A percentile compares a stretch with the other conserved stretches of the same genome.
Conservation (phyloP, 169 alveolate species). For the Theileria orientalis region DNA sequence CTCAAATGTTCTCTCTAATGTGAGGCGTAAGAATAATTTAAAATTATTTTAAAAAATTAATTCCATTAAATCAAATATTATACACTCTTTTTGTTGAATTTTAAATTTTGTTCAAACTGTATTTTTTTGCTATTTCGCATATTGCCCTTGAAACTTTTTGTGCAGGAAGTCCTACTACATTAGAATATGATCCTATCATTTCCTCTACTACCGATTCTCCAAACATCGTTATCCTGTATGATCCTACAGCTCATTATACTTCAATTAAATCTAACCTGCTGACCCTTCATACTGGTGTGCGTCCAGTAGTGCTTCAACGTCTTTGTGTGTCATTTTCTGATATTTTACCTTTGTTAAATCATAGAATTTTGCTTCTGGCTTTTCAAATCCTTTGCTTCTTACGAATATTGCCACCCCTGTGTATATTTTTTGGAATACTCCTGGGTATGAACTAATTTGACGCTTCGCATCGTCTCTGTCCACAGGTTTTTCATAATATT, state of each 20-base stretch:
- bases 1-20: not conserved
- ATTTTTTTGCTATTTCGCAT: constrained; percentile 9
- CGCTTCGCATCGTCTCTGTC: constrained; percentile 64
- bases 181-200: constrained; percentile 70
- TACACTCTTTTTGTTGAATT: not conserved
- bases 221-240: constrained; percentile 68
- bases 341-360: constrained; percentile 57
- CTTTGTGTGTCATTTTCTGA: constrained; percentile 65
- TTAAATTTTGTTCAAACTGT: not conserved
- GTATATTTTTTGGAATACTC: constrained; percentile 45
- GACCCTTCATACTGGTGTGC: constrained; percentile 58
- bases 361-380: constrained; percentile 41
- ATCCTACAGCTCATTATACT: constrained; percentile 54
- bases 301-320: constrained; percentile 59
- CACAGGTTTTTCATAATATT: constrained; percentile 73
- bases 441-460: constrained; percentile 55
- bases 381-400: constrained; percentile 20
- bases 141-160: constrained; percentile 31
- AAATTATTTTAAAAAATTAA: constrained; percentile 8
- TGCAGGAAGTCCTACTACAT: constrained; percentile 73
- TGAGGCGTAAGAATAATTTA: not conserved
- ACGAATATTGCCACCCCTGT: constrained; percentile 69
- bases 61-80: not conserved
- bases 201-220: constrained; percentile 67
- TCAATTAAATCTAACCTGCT: constrained; percentile 14